Evolutionary conservation across 208 protist genomes (phyloP).

Genomic region (Crithidia expoeki): DNA sequence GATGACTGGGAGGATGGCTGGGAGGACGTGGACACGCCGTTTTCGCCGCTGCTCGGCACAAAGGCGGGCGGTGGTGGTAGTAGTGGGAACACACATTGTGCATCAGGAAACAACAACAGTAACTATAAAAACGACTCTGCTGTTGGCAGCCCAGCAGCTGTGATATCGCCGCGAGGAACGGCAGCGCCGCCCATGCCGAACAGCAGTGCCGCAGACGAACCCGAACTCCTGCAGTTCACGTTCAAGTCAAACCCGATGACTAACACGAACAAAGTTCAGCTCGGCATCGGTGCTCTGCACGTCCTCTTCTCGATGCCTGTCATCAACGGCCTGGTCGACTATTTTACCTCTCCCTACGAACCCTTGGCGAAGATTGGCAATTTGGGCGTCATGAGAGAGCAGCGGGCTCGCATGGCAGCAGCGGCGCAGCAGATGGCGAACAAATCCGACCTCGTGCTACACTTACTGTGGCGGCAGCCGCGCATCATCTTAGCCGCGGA

Average conservation of each 20-base stretch:
- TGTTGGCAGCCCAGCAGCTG: constrained; percentile 7
- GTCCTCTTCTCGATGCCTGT: constrained; percentile 66
- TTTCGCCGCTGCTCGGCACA: constrained; percentile 15
- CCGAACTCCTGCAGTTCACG: constrained; percentile 44
- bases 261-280: constrained; percentile 52
- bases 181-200: background rate
- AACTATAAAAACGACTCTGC: background rate
- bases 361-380: constrained; percentile 77
- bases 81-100: background rate
- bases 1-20: constrained; percentile 25
- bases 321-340: constrained; percentile 72
- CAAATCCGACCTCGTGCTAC: constrained; percentile 44
- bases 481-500: constrained; percentile 71
- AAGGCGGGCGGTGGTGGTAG: background rate
- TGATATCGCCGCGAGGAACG: background rate
- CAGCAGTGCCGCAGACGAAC: constrained; percentile 8
- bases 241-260: constrained; percentile 50
- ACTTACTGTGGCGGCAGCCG: constrained; percentile 77
- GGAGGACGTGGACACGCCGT: constrained; percentile 20
- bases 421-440: constrained; percentile 64
- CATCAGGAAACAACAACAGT: background rate
- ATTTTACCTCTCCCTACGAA: constrained; percentile 67
- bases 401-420: constrained; percentile 63
- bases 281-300: constrained; percentile 66
- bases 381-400: constrained; percentile 84